phyloP scores from a whole-genome alignment of 148 eudicot species.

The Gaultheria prostrata region DNA sequence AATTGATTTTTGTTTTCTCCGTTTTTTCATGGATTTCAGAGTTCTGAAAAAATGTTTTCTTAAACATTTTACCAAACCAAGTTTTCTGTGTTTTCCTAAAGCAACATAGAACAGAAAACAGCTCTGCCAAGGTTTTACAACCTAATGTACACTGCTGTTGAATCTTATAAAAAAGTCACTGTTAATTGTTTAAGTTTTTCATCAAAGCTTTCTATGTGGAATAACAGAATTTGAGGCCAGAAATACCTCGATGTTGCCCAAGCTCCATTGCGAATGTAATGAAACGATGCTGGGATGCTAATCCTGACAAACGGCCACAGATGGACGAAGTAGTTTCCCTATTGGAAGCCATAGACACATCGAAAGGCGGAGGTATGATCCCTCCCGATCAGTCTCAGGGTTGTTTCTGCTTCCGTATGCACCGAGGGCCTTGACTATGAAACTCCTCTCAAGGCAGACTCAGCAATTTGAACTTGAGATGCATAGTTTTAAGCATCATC shows the following conservation, averaged over 20 bases:
- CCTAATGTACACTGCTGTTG: not conserved
- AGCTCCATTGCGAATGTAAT: constrained; percentile 71
- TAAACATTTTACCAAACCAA: not conserved
- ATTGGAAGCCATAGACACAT: constrained; percentile 82
- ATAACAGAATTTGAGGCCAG: constrained; percentile 84
- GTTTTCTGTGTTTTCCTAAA: not conserved
- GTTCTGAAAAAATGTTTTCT: not conserved
- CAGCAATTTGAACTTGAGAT: not conserved
- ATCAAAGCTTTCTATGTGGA: not conserved
- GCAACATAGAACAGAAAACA: not conserved
- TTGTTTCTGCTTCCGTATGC: constrained; percentile 60
- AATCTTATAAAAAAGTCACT: too few species aligned
- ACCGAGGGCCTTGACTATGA: constrained; percentile 58
- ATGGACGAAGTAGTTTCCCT: constrained; percentile 78
- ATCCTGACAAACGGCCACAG: constrained; percentile 86
- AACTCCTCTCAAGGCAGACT: not conserved
- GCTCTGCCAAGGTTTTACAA: not conserved
- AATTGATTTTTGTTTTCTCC: not conserved
- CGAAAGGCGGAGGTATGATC: constrained; percentile 92
- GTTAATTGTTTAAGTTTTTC: not conserved
- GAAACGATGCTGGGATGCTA: constrained; percentile 92
- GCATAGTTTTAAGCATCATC: not conserved
- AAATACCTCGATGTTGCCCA: constrained; percentile 90
- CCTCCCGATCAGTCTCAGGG: constrained; percentile 67
- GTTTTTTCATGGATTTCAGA: not conserved